Conservation (phyloP, 129 eudicot genomes). For the Tagetes patula region DNA sequence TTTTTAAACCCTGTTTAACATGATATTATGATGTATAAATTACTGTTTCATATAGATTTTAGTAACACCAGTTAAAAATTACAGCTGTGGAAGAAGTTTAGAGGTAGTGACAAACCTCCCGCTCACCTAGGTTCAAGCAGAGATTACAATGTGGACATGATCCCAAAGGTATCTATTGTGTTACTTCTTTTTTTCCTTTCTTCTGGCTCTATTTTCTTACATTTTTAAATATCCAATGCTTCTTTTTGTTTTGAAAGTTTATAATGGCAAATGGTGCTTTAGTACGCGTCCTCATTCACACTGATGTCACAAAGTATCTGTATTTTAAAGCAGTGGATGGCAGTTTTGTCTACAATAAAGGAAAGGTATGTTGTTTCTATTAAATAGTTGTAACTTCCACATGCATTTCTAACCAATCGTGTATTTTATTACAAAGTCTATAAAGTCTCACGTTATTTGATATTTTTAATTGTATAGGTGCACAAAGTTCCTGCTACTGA, state of each 20-base stretch:
- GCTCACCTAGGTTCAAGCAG: constrained; percentile 89
- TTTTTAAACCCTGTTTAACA: background rate
- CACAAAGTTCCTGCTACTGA: constrained; percentile 93
- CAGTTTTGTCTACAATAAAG: constrained; percentile 86
- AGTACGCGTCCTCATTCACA: constrained; percentile 93
- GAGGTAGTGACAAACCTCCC: constrained; percentile 96
- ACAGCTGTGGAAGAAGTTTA: constrained; percentile 91
- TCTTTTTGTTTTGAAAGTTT: constrained; percentile 41
- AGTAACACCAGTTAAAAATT: constrained; percentile 17
- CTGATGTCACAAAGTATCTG: constrained; percentile 89
- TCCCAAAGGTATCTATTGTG: constrained; percentile 68
- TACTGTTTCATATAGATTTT: constrained; percentile 13
- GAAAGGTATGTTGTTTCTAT: constrained; percentile 56
- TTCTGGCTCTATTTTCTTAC: background rate
- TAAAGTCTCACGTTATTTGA: background rate
- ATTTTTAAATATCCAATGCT: background rate
- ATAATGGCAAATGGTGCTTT: constrained; percentile 97
- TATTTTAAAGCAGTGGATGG: constrained; percentile 97
- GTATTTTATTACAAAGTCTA: background rate
- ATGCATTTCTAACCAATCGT: background rate
- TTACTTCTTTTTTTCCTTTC: background rate
- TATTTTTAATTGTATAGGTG: constrained; percentile 41
- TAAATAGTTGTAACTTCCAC: background rate
- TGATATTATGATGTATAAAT: background rate
- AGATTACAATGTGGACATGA: constrained; percentile 97